A percentile compares a stretch with the other conserved stretches of the same genome.
Conservation (phyloP, 1,139 yeast genomes). For the Pichia sp. region DNA sequence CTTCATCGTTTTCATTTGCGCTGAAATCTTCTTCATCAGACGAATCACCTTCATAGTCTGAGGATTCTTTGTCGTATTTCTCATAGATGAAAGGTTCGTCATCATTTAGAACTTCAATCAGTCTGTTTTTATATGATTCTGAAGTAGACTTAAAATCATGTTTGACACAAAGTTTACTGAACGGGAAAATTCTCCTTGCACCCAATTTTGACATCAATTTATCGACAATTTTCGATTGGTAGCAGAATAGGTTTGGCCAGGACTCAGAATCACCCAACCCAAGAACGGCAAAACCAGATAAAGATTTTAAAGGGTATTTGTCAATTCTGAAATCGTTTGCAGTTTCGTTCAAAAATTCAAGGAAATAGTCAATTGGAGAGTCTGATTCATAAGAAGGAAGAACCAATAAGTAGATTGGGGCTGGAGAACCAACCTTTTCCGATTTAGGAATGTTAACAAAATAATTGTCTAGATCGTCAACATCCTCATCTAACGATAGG, state of each 20-base stretch:
- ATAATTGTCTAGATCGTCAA: constrained; percentile 78
- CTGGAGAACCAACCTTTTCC: constrained; percentile 19
- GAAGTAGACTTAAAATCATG: constrained; percentile 55
- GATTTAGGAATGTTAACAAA: constrained; percentile 56
- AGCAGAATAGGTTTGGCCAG: constrained; percentile 82
- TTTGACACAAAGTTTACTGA: constrained; percentile 82
- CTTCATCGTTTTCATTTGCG: constrained; percentile 9
- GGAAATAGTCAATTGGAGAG: constrained; percentile 82
- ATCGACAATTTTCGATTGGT: constrained; percentile 74
- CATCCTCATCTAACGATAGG: constrained; percentile 67
- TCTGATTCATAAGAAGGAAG: constrained; percentile 91
- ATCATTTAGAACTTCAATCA: constrained; percentile 54
- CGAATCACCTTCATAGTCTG: constrained; percentile 23
- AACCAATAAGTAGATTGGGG: constrained; percentile 59
- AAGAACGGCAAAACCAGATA: constrained; percentile 75
- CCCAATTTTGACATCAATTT: constrained; percentile 76
- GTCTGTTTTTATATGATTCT: constrained; percentile 56
- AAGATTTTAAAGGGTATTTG: constrained; percentile 58
- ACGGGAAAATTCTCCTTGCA: constrained; percentile 73
- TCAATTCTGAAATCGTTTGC: constrained; percentile 81
- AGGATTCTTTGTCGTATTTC: constrained; percentile 36
- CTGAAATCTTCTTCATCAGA: not conserved
- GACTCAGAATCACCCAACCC: constrained; percentile 87
- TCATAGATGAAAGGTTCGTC: constrained; percentile 54
- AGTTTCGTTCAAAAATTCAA: constrained; percentile 74